phyloP scores from a whole-genome alignment of 768 basidiomycete species.

The Clavaria fumosa region DNA sequence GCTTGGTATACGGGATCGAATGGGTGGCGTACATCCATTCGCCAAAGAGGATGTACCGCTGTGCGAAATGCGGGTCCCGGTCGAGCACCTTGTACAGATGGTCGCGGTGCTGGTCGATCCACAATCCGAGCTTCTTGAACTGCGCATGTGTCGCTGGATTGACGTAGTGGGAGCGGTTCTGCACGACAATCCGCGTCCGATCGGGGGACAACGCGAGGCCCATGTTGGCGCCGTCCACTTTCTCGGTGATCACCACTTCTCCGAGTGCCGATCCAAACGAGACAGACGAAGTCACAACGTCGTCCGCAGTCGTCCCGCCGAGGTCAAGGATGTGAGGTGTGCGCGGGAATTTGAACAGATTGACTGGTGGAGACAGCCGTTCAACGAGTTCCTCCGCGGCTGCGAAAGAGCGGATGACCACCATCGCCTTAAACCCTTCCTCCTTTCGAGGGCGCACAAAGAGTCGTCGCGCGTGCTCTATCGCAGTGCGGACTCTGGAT shows the following conservation, averaged over 20 bases:
- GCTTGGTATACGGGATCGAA: constrained; percentile 38
- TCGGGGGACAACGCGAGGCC: constrained; percentile 41
- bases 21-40: constrained; percentile 52
- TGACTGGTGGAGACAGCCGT: constrained; percentile 26
- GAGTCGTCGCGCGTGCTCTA: constrained; percentile 35
- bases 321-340: constrained; percentile 44
- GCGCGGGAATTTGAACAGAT: constrained; percentile 42
- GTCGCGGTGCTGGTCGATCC: constrained; percentile 34
- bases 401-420: constrained; percentile 32
- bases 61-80: constrained; percentile 34
- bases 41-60: constrained; percentile 44
- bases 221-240: constrained; percentile 55
- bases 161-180: constrained; percentile 50
- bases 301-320: constrained; percentile 40
- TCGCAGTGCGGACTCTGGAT: constrained; percentile 35
- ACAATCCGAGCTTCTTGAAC: constrained; percentile 40
- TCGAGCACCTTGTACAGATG: constrained; percentile 29
- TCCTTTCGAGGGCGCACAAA: constrained; percentile 28
- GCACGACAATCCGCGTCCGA: constrained; percentile 30
- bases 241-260: constrained; percentile 40
- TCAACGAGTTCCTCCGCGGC: constrained; percentile 33
- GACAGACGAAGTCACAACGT: constrained; percentile 24
- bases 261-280: constrained; percentile 12
- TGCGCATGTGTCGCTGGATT: constrained; percentile 41
- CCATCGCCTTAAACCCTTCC: constrained; percentile 40